Conservation (phyloP, 2,329 filamentous ascomycete species). For the Exserohilum rostratum region DNA sequence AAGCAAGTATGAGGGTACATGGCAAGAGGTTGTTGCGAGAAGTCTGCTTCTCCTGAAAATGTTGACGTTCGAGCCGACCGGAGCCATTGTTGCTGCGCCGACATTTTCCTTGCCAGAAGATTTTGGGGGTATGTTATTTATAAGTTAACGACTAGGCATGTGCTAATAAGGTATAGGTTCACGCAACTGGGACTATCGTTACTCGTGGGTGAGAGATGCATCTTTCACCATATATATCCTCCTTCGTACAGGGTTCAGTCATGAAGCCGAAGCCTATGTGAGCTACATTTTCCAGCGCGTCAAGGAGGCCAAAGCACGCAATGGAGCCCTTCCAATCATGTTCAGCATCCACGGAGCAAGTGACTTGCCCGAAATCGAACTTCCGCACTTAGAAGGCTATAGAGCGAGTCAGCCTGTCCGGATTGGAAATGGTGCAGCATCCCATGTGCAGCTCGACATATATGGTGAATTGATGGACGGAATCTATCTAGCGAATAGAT, state of each 20-base stretch:
- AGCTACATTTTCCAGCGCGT: constrained; percentile 77
- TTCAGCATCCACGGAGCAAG: constrained; percentile 74
- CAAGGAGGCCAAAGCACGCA: constrained; percentile 62
- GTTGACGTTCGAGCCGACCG: constrained; percentile 78
- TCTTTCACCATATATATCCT: constrained; percentile 80
- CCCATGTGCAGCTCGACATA: constrained; percentile 78
- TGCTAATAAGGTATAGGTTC: constrained; percentile 47
- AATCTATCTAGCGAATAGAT: constrained; percentile 80
- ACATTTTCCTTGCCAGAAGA: constrained; percentile 80
- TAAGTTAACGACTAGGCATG: background rate
- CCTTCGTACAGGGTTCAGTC: constrained; percentile 74
- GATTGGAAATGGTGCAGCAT: constrained; percentile 78
- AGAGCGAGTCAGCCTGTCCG: constrained; percentile 72
- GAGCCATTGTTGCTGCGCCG: constrained; percentile 76
- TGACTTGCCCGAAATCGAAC: constrained; percentile 72
- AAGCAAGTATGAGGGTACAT: constrained; percentile 73
- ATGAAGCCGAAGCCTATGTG: constrained; percentile 80
- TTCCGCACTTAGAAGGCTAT: constrained; percentile 75
- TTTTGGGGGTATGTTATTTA: constrained; percentile 27
- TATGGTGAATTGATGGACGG: constrained; percentile 80
- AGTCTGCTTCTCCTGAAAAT: constrained; percentile 78
- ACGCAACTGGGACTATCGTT: constrained; percentile 73
- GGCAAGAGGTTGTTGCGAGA: constrained; percentile 72
- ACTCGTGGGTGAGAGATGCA: constrained; percentile 77
- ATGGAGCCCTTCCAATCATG: constrained; percentile 76